Conservation (phyloP, 2,329 filamentous ascomycete genomes). For the Penicillium sp. region DNA sequence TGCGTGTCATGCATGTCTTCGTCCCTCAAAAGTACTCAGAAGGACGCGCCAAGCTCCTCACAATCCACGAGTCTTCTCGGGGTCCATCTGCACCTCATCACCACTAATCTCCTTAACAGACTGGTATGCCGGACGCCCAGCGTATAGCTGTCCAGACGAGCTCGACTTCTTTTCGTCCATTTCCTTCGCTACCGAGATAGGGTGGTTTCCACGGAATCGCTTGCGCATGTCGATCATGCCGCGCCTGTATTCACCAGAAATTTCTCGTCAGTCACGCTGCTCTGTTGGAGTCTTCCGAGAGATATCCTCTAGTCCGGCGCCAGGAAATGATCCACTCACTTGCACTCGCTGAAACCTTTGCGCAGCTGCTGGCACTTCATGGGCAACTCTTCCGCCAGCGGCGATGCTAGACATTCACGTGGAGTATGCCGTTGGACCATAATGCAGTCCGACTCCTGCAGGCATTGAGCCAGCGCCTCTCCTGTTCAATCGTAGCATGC, state of each 20-base stretch:
- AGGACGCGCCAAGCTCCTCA: constrained; percentile 22
- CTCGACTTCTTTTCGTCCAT: constrained; percentile 54
- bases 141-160: constrained; percentile 72
- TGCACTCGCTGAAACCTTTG: constrained; percentile 91
- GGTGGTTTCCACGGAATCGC: constrained; percentile 91
- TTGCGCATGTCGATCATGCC: constrained; percentile 99
- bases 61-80: constrained; percentile 51
- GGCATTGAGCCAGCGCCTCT: constrained; percentile 87
- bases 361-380: constrained; percentile 89
- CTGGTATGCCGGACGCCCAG: constrained; percentile 71
- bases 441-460: constrained; percentile 95
- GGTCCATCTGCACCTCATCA: constrained; percentile 60
- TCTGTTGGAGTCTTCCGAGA: not conserved
- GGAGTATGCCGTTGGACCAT: constrained; percentile 87
- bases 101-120: constrained; percentile 67
- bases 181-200: constrained; percentile 69
- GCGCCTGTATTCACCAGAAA: constrained; percentile 48
- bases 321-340: constrained; percentile 47
- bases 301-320: not conserved
- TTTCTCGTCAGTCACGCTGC: constrained; percentile 8
- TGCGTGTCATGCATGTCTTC: not conserved
- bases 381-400: constrained; percentile 79
- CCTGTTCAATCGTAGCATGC: constrained; percentile 55
- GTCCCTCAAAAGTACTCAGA: too few species aligned
- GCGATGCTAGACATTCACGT: constrained; percentile 82